Conservation (phyloP, 2,329 filamentous ascomycete genomes). For the Aspergillus brunneoviolaceus region DNA sequence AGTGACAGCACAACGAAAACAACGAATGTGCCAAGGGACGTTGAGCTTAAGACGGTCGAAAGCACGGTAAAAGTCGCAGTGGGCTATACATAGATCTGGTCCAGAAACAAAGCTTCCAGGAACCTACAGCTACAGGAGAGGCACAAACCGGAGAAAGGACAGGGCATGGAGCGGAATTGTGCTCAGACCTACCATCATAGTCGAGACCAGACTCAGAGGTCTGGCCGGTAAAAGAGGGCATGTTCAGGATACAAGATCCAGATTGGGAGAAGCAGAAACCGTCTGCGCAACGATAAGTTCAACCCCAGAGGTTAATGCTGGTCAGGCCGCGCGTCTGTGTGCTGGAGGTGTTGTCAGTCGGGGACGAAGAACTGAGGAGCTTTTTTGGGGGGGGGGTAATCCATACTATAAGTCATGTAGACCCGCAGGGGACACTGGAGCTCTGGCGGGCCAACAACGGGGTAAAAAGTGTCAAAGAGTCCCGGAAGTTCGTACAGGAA, state of each 20-base stretch:
- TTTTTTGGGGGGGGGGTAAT: not conserved
- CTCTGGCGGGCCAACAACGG: not conserved
- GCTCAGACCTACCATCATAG: conserved; percentile 30
- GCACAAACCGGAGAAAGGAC: conserved; percentile 9
- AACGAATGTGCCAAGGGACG: conserved; percentile 5
- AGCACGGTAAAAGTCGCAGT: conserved; percentile 13
- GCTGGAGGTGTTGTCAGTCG: not conserved
- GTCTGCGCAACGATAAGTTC: not conserved
- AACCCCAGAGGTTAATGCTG: not conserved
- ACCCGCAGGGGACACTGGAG: not conserved
- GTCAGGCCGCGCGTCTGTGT: not conserved
- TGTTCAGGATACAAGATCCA: conserved; percentile 12
- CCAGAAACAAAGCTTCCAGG: conserved; percentile 16
- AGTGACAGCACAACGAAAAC: not conserved
- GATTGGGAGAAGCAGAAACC: not conserved
- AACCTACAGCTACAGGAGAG: conserved; percentile 20
- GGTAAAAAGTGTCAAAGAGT: not conserved
- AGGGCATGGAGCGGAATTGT: conserved; percentile 13
- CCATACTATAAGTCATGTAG: not conserved
- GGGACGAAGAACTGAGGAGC: not conserved
- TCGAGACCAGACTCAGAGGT: conserved; percentile 22
- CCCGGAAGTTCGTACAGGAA: not conserved
- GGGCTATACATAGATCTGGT: conserved; percentile 23
- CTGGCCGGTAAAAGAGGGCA: conserved; percentile 33
- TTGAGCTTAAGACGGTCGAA: not conserved